Evolutionary conservation across 805 yeast genomes (phyloP), one percentile per base, ranked within the genome.

Genomic region (Millerago galiae): DNA sequence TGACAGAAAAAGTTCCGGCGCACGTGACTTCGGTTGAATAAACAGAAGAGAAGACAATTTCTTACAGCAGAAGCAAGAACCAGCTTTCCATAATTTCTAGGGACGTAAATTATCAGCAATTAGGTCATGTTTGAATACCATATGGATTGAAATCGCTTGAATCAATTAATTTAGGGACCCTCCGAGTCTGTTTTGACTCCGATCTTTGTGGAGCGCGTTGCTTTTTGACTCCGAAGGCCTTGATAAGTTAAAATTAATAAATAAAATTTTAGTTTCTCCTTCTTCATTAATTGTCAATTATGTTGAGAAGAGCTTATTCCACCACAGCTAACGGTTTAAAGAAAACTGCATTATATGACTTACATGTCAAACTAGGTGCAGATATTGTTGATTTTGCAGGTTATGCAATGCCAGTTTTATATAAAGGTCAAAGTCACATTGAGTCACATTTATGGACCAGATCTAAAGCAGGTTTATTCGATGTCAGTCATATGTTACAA

Each of bases 401-500:
- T n/a, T 93, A 77, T 57, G 77, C 82, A 37, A 91, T 93, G 97
- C 99, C 99, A 2, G 89, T 93, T 9, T 64, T 88, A 26, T 93
- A 90, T 68, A 74, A 77, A 49, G 80, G 73, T n/a, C 95, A 86
- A 64, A 65, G 86, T 2, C 98, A 91, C 62, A 79, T 88, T 33
- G 95, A 89, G 47, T 89, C 97, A 1, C 99, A 93, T 67, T 75
- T 83, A 41, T 93, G 98, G 98, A 95, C 91, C 0, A 77, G 99
- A 61, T 57, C 68, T 16, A 76, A 85, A 48, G 89, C 90, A 30
- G 99, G 99, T 7, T 68, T 93, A 39, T 93, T 93, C 56, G 99
- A 93, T 61, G 99, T 93, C 40, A 86, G 96, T 42, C 99, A 93
- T 64, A 93, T 93, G 99, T 74, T 91, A 39, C 99, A 93, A 68